Conservation (phyloP, 192 early-diverging fungal genomes). For the Mortierella antarctica region DNA sequence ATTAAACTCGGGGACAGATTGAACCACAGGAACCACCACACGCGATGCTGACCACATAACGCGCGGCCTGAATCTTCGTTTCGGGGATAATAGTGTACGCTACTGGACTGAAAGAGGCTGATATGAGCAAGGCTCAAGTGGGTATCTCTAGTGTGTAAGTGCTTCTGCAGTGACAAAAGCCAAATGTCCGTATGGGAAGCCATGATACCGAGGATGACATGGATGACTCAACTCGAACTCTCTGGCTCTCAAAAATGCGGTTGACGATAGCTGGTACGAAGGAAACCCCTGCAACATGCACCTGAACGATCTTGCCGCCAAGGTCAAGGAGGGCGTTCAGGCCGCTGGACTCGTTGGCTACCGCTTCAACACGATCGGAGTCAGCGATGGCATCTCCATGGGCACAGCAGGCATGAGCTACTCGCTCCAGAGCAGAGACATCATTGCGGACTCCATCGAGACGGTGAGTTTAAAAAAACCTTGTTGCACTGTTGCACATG, state of each 20-base stretch:
- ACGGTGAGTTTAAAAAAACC: slow-evolving; percentile 68
- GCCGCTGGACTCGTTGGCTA: slow-evolving; percentile 91
- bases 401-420: slow-evolving; percentile 97
- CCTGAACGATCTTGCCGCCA: slow-evolving; percentile 83
- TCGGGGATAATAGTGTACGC: slow-evolving; percentile 75
- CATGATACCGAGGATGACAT: not conserved
- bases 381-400: slow-evolving; percentile 98
- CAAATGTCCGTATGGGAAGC: not conserved
- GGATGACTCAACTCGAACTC: slow-evolving; percentile 33
- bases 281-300: slow-evolving; percentile 99
- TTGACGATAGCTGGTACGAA: slow-evolving; percentile 85
- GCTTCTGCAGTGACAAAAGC: not conserved
- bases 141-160: slow-evolving; percentile 95
- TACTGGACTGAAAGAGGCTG: slow-evolving; percentile 87
- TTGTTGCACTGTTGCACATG: not conserved
- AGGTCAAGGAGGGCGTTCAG: slow-evolving; percentile 95
- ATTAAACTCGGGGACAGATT: not conserved
- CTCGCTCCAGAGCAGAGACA: slow-evolving; percentile 96
- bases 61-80: not conserved
- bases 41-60: not conserved
- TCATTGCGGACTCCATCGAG: slow-evolving; percentile 99
- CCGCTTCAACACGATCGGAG: slow-evolving; percentile 99
- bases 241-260: not conserved
- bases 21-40: not conserved
- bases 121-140: slow-evolving; percentile 91